A percentile compares a stretch with the other conserved stretches of the same genome.
These are phyloP conservation scores for Clonostachys chloroleuca DNA, from an alignment of 2,329 filamentous ascomycete genomes.

Conservation along the genomic window DNA sequence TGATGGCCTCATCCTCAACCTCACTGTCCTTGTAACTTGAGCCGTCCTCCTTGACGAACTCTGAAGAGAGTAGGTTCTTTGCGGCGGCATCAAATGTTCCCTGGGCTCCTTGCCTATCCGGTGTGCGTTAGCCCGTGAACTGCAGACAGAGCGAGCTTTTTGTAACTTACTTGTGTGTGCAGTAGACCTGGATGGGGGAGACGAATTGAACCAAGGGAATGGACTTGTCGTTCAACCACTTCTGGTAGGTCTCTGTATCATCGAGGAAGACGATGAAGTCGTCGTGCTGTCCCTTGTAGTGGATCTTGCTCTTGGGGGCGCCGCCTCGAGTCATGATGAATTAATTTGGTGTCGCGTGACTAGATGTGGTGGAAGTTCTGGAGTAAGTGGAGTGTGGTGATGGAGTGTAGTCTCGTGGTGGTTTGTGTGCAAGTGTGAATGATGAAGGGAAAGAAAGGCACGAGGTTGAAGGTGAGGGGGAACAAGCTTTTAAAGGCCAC, in stretches of 20 bases:
- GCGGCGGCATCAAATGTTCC: slow-evolving; percentile 74
- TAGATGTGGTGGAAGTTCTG: neutral
- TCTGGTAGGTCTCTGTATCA: slow-evolving; percentile 59
- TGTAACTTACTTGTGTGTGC: slow-evolving; percentile 76
- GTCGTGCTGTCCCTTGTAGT: slow-evolving; percentile 70
- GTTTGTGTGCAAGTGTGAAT: too few species aligned
- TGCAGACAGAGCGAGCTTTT: neutral
- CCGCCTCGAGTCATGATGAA: slow-evolving; percentile 67
- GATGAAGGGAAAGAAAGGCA: too few species aligned
- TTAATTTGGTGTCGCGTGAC: neutral
- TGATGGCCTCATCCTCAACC: slow-evolving; percentile 75
- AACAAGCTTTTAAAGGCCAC: too few species aligned
- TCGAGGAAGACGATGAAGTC: slow-evolving; percentile 59
- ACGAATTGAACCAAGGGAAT: slow-evolving; percentile 82
- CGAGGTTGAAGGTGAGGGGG: too few species aligned
- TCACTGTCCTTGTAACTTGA: slow-evolving; percentile 53
- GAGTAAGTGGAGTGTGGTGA: neutral
- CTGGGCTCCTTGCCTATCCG: slow-evolving; percentile 73
- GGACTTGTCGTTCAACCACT: slow-evolving; percentile 79
- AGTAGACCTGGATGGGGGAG: slow-evolving; percentile 83
- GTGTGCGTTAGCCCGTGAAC: too few species aligned
- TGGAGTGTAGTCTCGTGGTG: neutral
- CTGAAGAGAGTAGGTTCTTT: slow-evolving; percentile 70
- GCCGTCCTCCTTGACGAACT: slow-evolving; percentile 52
- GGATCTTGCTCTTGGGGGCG: slow-evolving; percentile 68